Percentiles rank a stretch among this genome's conserved stretches.
Evolutionary conservation across 2,329 filamentous ascomycete genomes (phyloP).

Genomic region (Rhynchosporium agropyri): DNA sequence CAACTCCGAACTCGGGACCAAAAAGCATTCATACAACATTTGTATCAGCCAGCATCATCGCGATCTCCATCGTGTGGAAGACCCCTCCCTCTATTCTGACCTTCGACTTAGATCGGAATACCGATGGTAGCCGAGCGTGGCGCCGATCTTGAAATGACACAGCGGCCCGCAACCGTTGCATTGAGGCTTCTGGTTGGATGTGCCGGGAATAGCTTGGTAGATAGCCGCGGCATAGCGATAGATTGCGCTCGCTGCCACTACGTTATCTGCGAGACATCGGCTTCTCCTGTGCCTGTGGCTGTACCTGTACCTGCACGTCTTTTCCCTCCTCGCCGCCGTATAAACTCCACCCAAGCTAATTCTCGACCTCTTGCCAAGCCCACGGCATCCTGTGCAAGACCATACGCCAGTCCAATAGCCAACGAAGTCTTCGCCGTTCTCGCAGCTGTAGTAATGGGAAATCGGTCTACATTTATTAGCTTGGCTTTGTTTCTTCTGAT

Average conservation of each 20-base stretch:
- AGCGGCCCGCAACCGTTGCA: background rate
- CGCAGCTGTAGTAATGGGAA: slow-evolving; percentile 75
- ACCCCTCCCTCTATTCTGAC: no score
- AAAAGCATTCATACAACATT: background rate
- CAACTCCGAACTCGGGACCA: slow-evolving; percentile 9
- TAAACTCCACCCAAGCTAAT: slow-evolving; percentile 69
- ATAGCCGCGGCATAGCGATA: slow-evolving; percentile 8
- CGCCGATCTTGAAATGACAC: no score
- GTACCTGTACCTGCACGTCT: background rate
- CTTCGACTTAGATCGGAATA: background rate
- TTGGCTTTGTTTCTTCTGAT: background rate
- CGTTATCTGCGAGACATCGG: background rate
- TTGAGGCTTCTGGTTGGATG: background rate
- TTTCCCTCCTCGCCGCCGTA: slow-evolving; percentile 48
- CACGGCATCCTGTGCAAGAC: slow-evolving; percentile 76
- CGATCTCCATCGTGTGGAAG: no score
- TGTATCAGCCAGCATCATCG: no score
- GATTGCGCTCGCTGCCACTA: background rate
- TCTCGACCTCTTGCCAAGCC: slow-evolving; percentile 69
- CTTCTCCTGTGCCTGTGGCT: background rate
- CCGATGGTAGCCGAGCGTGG: slow-evolving; percentile 1
- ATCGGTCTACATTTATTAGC: slow-evolving; percentile 60
- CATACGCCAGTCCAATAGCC: slow-evolving; percentile 77
- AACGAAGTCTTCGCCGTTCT: slow-evolving; percentile 81
- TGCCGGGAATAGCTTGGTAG: slow-evolving; percentile 3